Conservation (phyloP, 139 green algal species). For the Prasinococcaceae sp. region DNA sequence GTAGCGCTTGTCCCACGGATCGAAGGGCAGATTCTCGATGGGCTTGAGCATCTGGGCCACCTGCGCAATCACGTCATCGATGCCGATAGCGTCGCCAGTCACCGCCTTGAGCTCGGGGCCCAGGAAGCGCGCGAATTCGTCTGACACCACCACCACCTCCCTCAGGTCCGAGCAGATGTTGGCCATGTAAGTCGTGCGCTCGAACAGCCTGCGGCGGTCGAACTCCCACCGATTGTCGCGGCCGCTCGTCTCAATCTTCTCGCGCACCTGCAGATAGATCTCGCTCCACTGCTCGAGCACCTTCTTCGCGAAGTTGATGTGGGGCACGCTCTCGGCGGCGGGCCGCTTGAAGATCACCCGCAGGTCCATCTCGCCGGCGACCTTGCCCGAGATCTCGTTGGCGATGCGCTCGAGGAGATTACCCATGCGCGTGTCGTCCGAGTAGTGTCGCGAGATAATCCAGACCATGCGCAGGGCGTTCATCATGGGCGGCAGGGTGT, state of each 20-base stretch:
- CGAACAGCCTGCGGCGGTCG: slow-evolving; percentile 66
- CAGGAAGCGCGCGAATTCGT: slow-evolving; percentile 81
- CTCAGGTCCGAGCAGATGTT: slow-evolving; percentile 61
- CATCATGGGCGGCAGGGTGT: slow-evolving; percentile 71
- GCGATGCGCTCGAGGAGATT: slow-evolving; percentile 69
- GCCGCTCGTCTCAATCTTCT: slow-evolving; percentile 67
- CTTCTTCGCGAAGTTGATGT: slow-evolving; percentile 37
- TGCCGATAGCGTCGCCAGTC: slow-evolving; percentile 54
- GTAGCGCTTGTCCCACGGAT: slow-evolving; percentile 53
- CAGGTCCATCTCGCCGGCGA: slow-evolving; percentile 47
- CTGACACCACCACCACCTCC: slow-evolving; percentile 51
- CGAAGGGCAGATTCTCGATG: slow-evolving; percentile 41
- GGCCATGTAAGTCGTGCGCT: slow-evolving; percentile 67
- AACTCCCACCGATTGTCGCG: slow-evolving; percentile 84
- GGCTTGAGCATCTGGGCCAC: slow-evolving; percentile 69
- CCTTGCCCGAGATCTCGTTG: slow-evolving; percentile 25
- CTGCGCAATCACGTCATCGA: slow-evolving; percentile 48
- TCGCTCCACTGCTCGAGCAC: slow-evolving; percentile 57
- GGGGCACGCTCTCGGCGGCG: slow-evolving; percentile 30
- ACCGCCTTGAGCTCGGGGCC: slow-evolving; percentile 83
- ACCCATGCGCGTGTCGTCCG: slow-evolving; percentile 75
- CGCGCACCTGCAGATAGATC: slow-evolving; percentile 65
- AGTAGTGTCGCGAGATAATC: slow-evolving; percentile 73
- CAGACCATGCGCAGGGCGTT: slow-evolving; percentile 83
- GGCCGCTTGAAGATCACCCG: slow-evolving; percentile 46